A percentile compares a stretch with the other conserved stretches of the same genome.
These are phyloP conservation scores for Emmonsia crescens DNA, from an alignment of 2,329 filamentous ascomycete species.

Conservation along the genomic window DNA sequence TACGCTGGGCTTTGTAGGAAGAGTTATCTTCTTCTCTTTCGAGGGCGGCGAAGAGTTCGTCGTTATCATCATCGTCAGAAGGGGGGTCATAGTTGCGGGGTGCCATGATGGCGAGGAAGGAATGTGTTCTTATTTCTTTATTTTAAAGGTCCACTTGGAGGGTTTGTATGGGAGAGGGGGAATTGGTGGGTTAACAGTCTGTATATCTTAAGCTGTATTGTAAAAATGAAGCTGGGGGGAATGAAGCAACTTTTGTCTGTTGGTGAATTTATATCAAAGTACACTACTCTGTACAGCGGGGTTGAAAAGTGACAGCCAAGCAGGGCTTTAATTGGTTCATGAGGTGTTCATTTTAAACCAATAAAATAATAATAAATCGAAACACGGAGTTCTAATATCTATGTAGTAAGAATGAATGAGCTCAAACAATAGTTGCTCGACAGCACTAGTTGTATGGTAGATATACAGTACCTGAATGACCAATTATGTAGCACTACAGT, in stretches of 20 bases:
- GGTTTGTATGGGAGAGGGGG: background rate
- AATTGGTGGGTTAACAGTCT: background rate
- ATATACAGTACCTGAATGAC: too few species aligned
- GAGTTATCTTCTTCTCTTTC: slow-evolving; percentile 41
- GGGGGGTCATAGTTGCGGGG: background rate
- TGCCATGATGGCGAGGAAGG: background rate
- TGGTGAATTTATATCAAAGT: too few species aligned
- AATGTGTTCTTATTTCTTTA: background rate
- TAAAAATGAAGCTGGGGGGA: background rate
- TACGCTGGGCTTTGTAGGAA: slow-evolving; percentile 45
- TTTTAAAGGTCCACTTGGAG: background rate
- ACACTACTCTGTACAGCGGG: too few species aligned
- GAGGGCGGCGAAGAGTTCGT: slow-evolving; percentile 49
- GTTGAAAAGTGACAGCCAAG: background rate
- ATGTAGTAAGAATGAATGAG: too few species aligned
- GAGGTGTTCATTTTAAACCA: background rate
- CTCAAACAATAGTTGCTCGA: too few species aligned
- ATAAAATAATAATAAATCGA: too few species aligned
- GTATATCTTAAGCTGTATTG: background rate
- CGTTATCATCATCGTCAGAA: slow-evolving; percentile 39
- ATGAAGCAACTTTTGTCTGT: background rate
- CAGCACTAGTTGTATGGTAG: too few species aligned
- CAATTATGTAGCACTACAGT: too few species aligned
- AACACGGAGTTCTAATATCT: too few species aligned
- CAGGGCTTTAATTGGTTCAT: background rate